Conservation (phyloP, 2,329 filamentous ascomycete species). For the Fusarium algeriense region DNA sequence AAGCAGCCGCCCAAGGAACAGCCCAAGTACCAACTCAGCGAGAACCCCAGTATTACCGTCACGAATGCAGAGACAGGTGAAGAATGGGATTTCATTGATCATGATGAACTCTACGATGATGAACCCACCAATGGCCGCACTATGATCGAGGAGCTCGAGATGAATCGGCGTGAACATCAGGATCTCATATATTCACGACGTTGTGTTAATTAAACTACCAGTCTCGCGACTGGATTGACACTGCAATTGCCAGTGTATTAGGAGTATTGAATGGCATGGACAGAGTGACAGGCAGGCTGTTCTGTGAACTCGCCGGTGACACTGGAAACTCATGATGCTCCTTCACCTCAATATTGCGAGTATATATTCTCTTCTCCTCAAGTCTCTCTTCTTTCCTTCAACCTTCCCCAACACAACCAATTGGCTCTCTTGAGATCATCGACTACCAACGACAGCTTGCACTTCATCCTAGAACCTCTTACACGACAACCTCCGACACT, state of each 20-base stretch:
- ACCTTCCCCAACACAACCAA: rapidly evolving
- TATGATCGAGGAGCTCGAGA: background rate
- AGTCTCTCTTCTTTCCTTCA: background rate
- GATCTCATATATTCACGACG: background rate
- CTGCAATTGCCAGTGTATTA: rapidly evolving
- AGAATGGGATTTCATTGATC: background rate
- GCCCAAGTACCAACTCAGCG: background rate
- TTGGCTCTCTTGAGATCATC: background rate
- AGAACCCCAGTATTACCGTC: background rate
- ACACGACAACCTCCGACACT: rapidly evolving
- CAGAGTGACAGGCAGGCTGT: rapidly evolving
- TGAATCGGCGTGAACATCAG: background rate
- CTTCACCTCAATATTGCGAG: background rate
- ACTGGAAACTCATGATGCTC: background rate
- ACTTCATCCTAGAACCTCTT: background rate
- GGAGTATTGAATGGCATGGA: rapidly evolving
- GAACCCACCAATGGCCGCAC: background rate
- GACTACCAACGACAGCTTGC: background rate
- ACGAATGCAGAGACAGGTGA: background rate
- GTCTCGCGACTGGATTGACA: rapidly evolving
- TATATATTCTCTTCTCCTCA: background rate
- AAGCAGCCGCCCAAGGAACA: background rate
- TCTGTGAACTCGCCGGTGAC: background rate
- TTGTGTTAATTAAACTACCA: rapidly evolving
- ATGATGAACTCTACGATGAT: background rate